Evolutionary conservation across 2,329 filamentous ascomycete species (phyloP).

Genomic region (Samsoniella hepiali): DNA sequence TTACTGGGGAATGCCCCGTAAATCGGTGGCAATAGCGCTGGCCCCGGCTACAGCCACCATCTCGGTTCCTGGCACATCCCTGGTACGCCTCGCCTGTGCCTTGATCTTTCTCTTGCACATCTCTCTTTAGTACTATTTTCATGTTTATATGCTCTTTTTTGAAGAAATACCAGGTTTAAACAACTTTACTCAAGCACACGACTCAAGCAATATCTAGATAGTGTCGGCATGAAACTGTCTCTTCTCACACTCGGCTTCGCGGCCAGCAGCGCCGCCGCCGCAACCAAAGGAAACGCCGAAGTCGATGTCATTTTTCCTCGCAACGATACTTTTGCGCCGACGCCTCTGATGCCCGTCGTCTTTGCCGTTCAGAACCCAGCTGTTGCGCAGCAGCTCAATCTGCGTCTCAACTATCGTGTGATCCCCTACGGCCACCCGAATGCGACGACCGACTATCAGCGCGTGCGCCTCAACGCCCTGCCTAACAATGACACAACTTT

Average conservation of each 20-base stretch:
- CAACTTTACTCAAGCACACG: no score
- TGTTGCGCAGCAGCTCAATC: background rate
- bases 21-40: background rate
- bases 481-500: background rate
- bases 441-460: background rate
- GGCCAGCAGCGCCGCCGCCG: background rate
- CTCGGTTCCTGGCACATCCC: background rate
- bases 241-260: background rate
- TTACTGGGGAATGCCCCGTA: background rate
- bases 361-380: conserved; percentile 12
- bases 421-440: conserved; percentile 7
- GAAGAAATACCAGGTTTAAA: background rate
- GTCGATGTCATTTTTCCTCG: conserved; percentile 14
- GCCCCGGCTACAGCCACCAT: background rate
- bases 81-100: background rate
- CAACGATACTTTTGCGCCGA: conserved; percentile 13
- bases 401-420: conserved; percentile 2
- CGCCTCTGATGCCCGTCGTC: conserved; percentile 4
- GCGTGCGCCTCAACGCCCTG: conserved; percentile 4
- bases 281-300: conserved; percentile 5
- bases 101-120: background rate
- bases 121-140: background rate
- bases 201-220: background rate
- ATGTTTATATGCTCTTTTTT: background rate
- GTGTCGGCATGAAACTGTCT: conserved; percentile 1